Evolutionary conservation across 176 grass and related monocot species (phyloP).

Genomic region (Saccharum officinarum): DNA sequence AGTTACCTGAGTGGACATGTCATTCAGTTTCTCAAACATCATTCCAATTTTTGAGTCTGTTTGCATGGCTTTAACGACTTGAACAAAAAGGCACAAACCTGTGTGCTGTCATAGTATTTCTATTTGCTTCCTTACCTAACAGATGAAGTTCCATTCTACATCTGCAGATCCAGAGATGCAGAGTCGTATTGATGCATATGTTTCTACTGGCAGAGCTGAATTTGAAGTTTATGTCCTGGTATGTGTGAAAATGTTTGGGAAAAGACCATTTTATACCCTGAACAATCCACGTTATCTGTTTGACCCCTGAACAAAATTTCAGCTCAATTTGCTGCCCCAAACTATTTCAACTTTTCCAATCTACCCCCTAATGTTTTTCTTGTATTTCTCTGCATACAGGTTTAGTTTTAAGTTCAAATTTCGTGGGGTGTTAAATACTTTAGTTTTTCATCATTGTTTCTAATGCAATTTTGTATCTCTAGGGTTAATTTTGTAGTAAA

Average conservation of each 20-base stretch:
- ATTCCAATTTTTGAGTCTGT: background rate
- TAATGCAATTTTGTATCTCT: background rate
- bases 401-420: background rate
- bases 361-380: background rate
- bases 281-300: background rate
- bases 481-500: background rate
- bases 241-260: constrained; percentile 30
- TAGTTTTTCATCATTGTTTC: background rate
- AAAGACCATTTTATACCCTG: background rate
- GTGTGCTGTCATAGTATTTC: background rate
- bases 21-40: background rate
- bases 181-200: constrained; percentile 51
- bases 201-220: constrained; percentile 52
- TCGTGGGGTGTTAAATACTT: background rate
- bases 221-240: constrained; percentile 69
- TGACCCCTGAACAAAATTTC: background rate
- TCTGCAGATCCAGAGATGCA: constrained; percentile 82
- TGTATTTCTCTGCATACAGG: background rate
- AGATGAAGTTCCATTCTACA: constrained; percentile 27
- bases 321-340: background rate
- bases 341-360: background rate
- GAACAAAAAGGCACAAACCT: background rate
- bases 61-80: background rate
- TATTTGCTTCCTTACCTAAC: background rate
- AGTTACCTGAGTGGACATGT: background rate